Conservation (phyloP, 176 grass and related monocot genomes). For the Puccinellia tenuiflora region DNA sequence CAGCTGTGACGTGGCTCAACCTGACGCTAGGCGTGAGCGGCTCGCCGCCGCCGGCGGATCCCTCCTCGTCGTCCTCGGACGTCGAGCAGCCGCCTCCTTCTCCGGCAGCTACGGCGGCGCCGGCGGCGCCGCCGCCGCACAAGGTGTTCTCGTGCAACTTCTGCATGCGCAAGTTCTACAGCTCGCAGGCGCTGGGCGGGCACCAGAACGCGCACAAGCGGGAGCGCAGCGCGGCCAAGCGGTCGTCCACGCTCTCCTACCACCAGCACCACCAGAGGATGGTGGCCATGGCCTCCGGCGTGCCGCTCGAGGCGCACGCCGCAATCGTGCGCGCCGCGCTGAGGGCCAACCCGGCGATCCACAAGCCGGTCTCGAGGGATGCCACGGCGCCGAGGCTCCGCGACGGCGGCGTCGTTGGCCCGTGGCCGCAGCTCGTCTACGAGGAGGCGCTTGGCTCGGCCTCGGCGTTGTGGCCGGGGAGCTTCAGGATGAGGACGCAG, state of each 20-base stretch:
- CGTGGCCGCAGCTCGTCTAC: slow-evolving; percentile 36
- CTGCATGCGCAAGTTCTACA: slow-evolving; percentile 90
- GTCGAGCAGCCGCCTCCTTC: neutral
- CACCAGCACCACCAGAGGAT: slow-evolving; percentile 44
- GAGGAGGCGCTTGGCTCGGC: slow-evolving; percentile 39
- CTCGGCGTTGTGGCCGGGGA: slow-evolving; percentile 58
- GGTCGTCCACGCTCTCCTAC: slow-evolving; percentile 17
- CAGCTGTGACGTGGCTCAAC: slow-evolving; percentile 38
- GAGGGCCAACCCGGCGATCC: slow-evolving; percentile 34
- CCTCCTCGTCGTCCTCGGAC: slow-evolving; percentile 31
- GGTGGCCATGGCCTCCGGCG: slow-evolving; percentile 41
- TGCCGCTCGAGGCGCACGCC: slow-evolving; percentile 68
- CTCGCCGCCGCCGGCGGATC: neutral
- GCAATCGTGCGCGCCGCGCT: slow-evolving; percentile 44
- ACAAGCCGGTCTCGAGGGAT: slow-evolving; percentile 37
- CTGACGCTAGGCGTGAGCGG: slow-evolving; percentile 43
- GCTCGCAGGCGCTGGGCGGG: slow-evolving; percentile 81
- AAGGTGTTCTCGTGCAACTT: slow-evolving; percentile 97
- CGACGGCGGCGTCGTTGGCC: slow-evolving; percentile 8
- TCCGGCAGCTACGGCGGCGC: neutral
- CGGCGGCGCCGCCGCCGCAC: neutral
- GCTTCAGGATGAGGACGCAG: slow-evolving; percentile 52
- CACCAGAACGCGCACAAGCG: slow-evolving; percentile 95
- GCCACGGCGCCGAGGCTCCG: slow-evolving; percentile 41
- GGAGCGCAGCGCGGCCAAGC: slow-evolving; percentile 71